Percentiles rank a stretch among this genome's conserved stretches.
Conservation (phyloP, 495 filamentous ascomycete species). For the Penicillium egyptiacum region DNA sequence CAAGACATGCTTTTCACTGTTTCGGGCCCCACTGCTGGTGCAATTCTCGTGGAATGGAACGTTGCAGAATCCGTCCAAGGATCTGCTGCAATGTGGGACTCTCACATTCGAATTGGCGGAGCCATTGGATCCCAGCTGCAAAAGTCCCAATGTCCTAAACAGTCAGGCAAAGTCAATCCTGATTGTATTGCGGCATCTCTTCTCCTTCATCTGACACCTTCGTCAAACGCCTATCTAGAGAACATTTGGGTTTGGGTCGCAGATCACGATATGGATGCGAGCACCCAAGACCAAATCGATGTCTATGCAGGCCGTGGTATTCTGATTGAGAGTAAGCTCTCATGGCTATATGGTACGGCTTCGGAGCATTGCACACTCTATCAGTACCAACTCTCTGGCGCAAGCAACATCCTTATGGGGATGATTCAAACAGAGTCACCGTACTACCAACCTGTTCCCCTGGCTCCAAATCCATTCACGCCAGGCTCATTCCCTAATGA, state of each 20-base stretch:
- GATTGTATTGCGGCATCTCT: slow-evolving; percentile 61
- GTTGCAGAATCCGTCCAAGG: slow-evolving; percentile 60
- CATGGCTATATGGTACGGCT: slow-evolving; percentile 67
- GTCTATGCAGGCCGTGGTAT: slow-evolving; percentile 64
- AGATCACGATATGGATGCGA: slow-evolving; percentile 67
- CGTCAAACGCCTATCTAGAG: slow-evolving; percentile 55
- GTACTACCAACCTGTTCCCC: slow-evolving; percentile 61
- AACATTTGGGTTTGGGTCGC: slow-evolving; percentile 65
- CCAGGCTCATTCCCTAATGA: slow-evolving; percentile 47
- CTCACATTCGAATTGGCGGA: slow-evolving; percentile 76
- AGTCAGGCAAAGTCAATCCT: slow-evolving; percentile 42
- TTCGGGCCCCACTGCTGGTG: slow-evolving; percentile 73
- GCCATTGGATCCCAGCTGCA: slow-evolving; percentile 72
- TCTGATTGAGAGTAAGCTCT: slow-evolving; percentile 50
- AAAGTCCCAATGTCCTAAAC: slow-evolving; percentile 60
- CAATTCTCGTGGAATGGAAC: slow-evolving; percentile 85
- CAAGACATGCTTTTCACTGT: slow-evolving; percentile 72
- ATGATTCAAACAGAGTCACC: slow-evolving; percentile 81
- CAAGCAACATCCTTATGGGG: slow-evolving; percentile 64
- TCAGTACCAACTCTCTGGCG: slow-evolving; percentile 71
- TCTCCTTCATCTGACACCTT: slow-evolving; percentile 55
- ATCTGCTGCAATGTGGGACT: slow-evolving; percentile 77
- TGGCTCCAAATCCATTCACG: slow-evolving; percentile 54
- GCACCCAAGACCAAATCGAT: slow-evolving; percentile 55
- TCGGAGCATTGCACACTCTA: slow-evolving; percentile 72